Evolutionary conservation across 371 early-diverging fungal genomes (phyloP).

Genomic region (Syncephalastrum contaminatum): DNA sequence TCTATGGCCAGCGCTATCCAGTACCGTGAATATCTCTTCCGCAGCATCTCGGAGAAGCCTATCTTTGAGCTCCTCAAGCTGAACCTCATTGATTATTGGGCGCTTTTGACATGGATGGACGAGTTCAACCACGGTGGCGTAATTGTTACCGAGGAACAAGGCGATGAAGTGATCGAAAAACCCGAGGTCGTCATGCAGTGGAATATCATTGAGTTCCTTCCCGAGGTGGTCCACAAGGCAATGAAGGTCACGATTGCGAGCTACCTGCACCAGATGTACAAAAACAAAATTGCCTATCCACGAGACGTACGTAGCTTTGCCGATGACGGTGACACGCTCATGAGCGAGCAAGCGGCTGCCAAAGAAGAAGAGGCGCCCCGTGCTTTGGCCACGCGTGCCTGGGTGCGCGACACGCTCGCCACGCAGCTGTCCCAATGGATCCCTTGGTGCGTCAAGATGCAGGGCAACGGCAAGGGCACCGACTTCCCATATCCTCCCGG

Average conservation of each 20-base stretch:
- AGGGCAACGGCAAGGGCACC: conserved; percentile 29
- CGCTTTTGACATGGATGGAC: conserved; percentile 92
- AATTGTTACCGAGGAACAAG: conserved; percentile 5
- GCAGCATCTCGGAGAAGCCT: conserved; percentile 68
- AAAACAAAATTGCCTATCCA: conserved; percentile 28
- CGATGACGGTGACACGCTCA: conserved; percentile 7
- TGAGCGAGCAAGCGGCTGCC: not conserved
- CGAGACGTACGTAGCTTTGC: conserved; percentile 14
- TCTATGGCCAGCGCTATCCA: conserved; percentile 69
- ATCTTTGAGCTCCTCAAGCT: conserved; percentile 75
- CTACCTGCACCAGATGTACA: conserved; percentile 55
- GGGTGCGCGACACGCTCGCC: conserved; percentile 46
- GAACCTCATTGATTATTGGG: conserved; percentile 69
- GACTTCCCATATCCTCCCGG: conserved; percentile 73
- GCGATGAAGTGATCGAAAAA: not conserved
- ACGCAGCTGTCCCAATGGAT: conserved; percentile 51
- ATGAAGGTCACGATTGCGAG: conserved; percentile 61
- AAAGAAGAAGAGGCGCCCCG: conserved; percentile 8
- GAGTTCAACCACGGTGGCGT: conserved; percentile 87
- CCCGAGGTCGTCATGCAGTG: conserved; percentile 71
- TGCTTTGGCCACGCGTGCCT: conserved; percentile 39
- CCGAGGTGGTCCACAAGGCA: conserved; percentile 64
- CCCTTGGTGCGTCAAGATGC: conserved; percentile 26
- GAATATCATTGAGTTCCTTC: conserved; percentile 88
- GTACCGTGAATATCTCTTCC: conserved; percentile 71